Conservation (phyloP, 352 stramenopile species). For the Phytopythium delawarense region DNA sequence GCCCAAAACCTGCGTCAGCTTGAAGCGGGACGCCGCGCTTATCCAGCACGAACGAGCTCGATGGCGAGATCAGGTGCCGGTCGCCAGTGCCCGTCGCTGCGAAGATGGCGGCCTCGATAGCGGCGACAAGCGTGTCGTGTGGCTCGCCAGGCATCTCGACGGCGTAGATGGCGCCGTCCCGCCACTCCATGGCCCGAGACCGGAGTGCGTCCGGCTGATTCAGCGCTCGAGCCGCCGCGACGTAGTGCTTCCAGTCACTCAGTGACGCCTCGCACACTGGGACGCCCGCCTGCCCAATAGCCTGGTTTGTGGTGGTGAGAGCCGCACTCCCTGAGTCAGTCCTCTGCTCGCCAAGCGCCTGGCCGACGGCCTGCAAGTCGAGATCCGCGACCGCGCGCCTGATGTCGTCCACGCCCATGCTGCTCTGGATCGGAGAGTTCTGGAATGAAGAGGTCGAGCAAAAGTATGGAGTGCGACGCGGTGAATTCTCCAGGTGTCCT, state of each 20-base stretch:
- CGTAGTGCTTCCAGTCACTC: constrained; percentile 1
- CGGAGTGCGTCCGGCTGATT: background rate
- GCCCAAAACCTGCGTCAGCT: background rate
- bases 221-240: background rate
- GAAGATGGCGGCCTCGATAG: constrained; percentile 1
- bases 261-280: constrained; percentile 3
- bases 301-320: no score
- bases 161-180: background rate
- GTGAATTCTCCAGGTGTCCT: background rate
- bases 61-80: background rate
- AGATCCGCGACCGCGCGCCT: background rate
- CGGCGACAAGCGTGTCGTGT: background rate
- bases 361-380: background rate
- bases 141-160: background rate
- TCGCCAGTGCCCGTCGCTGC: background rate
- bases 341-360: background rate
- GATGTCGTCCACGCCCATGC: constrained; percentile 2
- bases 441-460: background rate
- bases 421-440: background rate
- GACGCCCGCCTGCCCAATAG: background rate
- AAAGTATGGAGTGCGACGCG: background rate
- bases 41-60: background rate
- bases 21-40: background rate
- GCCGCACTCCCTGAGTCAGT: background rate
- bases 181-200: constrained; percentile 1